Evolutionary conservation across 768 basidiomycete species (phyloP).

Genomic region (Amanita brunnescens): DNA sequence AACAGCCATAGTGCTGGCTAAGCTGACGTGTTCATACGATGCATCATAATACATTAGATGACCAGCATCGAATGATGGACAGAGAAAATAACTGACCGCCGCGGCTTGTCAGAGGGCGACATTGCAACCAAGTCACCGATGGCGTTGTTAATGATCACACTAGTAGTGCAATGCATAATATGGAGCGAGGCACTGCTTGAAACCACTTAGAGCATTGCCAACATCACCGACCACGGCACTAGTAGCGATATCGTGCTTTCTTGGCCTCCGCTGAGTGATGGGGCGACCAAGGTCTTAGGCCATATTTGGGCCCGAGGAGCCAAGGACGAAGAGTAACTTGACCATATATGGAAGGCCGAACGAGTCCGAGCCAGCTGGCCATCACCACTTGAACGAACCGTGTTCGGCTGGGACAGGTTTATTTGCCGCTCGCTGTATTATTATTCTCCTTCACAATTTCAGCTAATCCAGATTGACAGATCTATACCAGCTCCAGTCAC

Average conservation of each 20-base stretch:
- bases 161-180: background rate
- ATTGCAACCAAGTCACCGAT: background rate
- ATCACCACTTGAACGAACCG: background rate
- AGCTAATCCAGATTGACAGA: too few species aligned
- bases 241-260: background rate
- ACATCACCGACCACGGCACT: background rate
- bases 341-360: background rate
- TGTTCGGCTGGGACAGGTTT: too few species aligned
- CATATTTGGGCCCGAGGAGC: conserved; percentile 21
- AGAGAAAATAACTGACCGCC: background rate
- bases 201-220: background rate
- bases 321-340: background rate
- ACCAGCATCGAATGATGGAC: background rate
- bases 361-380: background rate
- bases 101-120: background rate
- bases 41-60: background rate
- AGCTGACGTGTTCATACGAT: background rate
- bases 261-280: background rate
- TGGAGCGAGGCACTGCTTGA: background rate
- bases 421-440: too few species aligned
- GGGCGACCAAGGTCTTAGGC: conserved; percentile 1
- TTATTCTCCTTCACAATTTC: too few species aligned
- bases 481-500: background rate
- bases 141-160: background rate
- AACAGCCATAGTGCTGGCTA: background rate